Percentiles rank a stretch among this genome's conserved stretches.
phyloP scores from a whole-genome alignment of 2,329 filamentous ascomycete genomes.

The Penicillium thymicola region DNA sequence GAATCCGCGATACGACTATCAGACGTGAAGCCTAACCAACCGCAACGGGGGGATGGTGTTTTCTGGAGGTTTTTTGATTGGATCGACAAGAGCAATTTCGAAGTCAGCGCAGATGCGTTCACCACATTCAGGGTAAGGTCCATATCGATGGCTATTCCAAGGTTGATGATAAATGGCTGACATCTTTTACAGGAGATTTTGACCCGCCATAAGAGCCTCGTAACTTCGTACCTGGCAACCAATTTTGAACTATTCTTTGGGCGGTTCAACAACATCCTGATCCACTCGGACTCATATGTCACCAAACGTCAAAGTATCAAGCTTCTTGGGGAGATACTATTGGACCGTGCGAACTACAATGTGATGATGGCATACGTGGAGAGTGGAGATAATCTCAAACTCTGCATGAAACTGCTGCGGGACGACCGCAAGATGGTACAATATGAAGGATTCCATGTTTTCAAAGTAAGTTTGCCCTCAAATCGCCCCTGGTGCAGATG shows the following conservation, averaged over 20 bases:
- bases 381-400: conserved; percentile 90
- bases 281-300: conserved; percentile 93
- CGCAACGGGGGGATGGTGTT: conserved; percentile 75
- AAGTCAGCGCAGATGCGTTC: conserved; percentile 95
- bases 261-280: conserved; percentile 80
- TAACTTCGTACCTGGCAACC: conserved; percentile 79
- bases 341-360: conserved; percentile 94
- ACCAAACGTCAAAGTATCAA: conserved; percentile 99
- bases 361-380: conserved; percentile 98
- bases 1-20: conserved; percentile 73
- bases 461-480: conserved; percentile 61
- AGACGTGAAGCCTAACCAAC: conserved; percentile 71
- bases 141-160: neutral
- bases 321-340: conserved; percentile 85
- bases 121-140: conserved; percentile 82
- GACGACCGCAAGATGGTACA: conserved; percentile 99
- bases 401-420: conserved; percentile 94
- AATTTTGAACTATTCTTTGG: conserved; percentile 95
- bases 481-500: neutral
- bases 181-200: conserved; percentile 69
- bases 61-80: conserved; percentile 98
- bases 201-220: conserved; percentile 88
- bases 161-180: neutral
- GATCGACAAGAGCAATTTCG: conserved; percentile 95
- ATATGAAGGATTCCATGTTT: conserved; percentile 98